These are phyloP conservation scores for Croton laevigatus DNA, from an alignment of 441 rosid species.

Conservation along the genomic window DNA sequence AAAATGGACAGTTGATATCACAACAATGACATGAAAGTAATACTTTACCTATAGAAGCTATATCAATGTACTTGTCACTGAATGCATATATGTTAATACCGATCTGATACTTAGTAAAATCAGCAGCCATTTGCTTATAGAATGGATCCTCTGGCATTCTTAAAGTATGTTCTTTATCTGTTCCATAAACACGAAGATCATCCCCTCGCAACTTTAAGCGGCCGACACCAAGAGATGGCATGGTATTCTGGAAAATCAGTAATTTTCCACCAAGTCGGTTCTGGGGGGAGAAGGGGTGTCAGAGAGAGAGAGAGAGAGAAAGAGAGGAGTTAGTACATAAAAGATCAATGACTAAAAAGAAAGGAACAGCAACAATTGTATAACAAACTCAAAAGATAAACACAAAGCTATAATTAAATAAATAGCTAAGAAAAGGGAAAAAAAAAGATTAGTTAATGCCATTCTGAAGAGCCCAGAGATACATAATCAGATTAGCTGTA, in stretches of 20 bases:
- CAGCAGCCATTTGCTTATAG: slow-evolving; percentile 99
- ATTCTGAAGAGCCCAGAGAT: neutral
- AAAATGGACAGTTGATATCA: neutral
- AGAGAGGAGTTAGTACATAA: slow-evolving; percentile 4
- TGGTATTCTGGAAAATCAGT: slow-evolving; percentile 83
- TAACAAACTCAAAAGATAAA: slow-evolving; percentile 13
- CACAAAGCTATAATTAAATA: slow-evolving; percentile 5
- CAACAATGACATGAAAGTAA: slow-evolving; percentile 3
- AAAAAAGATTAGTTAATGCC: neutral
- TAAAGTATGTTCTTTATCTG: slow-evolving; percentile 84
- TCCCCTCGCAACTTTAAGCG: slow-evolving; percentile 95
- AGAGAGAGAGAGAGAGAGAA: slow-evolving; percentile 20
- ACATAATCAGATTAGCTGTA: neutral
- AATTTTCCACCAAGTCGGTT: slow-evolving; percentile 95
- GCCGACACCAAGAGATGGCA: slow-evolving; percentile 97
- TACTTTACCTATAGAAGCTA: slow-evolving; percentile 86
- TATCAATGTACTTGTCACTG: slow-evolving; percentile 90
- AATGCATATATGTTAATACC: slow-evolving; percentile 87
- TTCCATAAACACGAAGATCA: slow-evolving; percentile 93
- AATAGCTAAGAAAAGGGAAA: neutral
- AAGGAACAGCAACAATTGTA: slow-evolving; percentile 5
- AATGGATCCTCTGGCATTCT: slow-evolving; percentile 92
- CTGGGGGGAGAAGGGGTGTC: slow-evolving; percentile 38
- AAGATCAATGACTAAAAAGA: slow-evolving; percentile 19
- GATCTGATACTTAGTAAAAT: slow-evolving; percentile 93